phyloP scores from a whole-genome alignment of 2,329 filamentous ascomycete genomes.

The Pyricularia sp. region DNA sequence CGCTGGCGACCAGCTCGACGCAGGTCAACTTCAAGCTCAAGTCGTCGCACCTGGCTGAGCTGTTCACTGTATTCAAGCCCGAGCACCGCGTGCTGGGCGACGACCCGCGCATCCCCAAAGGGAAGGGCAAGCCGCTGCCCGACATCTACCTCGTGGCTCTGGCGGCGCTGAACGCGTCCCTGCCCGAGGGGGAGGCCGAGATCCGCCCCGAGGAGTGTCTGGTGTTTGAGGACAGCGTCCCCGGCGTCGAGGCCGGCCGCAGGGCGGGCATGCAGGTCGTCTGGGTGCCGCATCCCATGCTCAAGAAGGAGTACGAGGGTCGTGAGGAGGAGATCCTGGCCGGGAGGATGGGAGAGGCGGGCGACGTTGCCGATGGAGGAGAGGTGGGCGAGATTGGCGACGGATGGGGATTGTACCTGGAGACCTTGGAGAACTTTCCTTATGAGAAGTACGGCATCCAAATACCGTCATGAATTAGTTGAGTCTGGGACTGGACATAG shows the following conservation, averaged over 20 bases:
- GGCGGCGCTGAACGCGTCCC: conserved; percentile 69
- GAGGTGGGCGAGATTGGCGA: conserved; percentile 48
- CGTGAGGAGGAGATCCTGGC: conserved; percentile 76
- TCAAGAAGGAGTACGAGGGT: conserved; percentile 67
- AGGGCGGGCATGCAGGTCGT: conserved; percentile 91
- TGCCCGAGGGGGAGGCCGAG: conserved; percentile 50
- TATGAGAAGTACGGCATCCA: conserved; percentile 50
- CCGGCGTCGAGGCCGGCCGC: conserved; percentile 82
- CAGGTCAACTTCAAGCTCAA: conserved; percentile 67
- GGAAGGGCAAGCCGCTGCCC: conserved; percentile 86
- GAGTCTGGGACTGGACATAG: neutral
- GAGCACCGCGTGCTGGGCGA: conserved; percentile 77
- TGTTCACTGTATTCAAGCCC: conserved; percentile 57
- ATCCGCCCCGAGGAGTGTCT: conserved; percentile 81
- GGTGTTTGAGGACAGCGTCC: conserved; percentile 93
- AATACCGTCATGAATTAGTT: conserved; percentile 21
- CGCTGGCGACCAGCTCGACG: conserved; percentile 76
- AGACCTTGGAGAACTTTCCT: conserved; percentile 43
- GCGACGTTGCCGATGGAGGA: conserved; percentile 36
- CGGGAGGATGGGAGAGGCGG: conserved; percentile 64
- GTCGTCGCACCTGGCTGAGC: conserved; percentile 48
- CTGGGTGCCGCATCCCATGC: conserved; percentile 78
- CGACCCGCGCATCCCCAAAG: conserved; percentile 64
- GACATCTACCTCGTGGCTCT: conserved; percentile 91
- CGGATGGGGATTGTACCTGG: conserved; percentile 50